Conservation (phyloP, 2,329 filamentous ascomycete genomes). For the Tetracladium maxilliforme region DNA sequence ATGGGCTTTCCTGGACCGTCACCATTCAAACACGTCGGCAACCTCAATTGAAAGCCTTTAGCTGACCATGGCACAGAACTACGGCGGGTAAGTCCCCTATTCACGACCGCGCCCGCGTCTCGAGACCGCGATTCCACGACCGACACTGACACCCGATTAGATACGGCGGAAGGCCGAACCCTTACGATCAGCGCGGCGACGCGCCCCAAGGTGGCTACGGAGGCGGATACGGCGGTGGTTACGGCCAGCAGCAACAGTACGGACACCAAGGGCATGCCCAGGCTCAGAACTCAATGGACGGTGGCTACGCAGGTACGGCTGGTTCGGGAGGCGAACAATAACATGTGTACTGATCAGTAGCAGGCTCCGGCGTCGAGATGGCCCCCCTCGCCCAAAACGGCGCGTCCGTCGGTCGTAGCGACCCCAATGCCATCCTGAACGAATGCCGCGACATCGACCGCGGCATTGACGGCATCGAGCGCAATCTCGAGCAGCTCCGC, state of each 20-base stretch:
- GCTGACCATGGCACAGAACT: too few relatives aligned
- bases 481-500: slow-evolving; percentile 57
- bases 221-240: slow-evolving; percentile 9
- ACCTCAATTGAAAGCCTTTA: too few relatives aligned
- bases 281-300: slow-evolving; percentile 20
- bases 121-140: too few relatives aligned
- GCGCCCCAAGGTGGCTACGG: slow-evolving; percentile 20
- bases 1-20: too few relatives aligned
- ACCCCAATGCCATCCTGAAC: slow-evolving; percentile 70
- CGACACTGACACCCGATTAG: slow-evolving; percentile 29
- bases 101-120: too few relatives aligned
- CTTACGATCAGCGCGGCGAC: slow-evolving; percentile 39
- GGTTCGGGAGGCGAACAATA: slow-evolving; percentile 1
- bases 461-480: slow-evolving; percentile 61
- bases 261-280: slow-evolving; percentile 20
- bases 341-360: slow-evolving; percentile 1
- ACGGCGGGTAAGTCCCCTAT: too few relatives aligned
- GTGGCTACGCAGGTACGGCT: slow-evolving; percentile 20
- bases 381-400: slow-evolving; percentile 41
- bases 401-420: slow-evolving; percentile 26
- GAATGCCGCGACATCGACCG: slow-evolving; percentile 70
- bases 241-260: slow-evolving; percentile 11
- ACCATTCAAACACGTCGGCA: too few relatives aligned
- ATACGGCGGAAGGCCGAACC: slow-evolving; percentile 40
- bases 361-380: slow-evolving; percentile 47